Conservation (phyloP, 139 green algal genomes). For the Chlamydomonas sp. region DNA sequence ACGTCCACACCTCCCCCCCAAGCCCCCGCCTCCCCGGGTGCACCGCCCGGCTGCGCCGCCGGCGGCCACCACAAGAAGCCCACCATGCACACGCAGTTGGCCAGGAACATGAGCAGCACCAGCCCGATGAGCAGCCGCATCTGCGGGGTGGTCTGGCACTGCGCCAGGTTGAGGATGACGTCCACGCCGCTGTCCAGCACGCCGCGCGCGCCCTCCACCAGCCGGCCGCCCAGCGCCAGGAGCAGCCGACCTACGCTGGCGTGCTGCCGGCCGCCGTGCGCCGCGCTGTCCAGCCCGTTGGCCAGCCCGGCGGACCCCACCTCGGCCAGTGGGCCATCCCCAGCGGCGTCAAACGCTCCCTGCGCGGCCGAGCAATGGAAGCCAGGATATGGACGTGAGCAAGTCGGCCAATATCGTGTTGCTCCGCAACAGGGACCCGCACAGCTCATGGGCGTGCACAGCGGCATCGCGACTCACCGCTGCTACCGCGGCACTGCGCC, state of each 20-base stretch:
- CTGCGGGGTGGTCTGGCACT: constrained; percentile 3
- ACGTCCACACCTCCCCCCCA: neutral
- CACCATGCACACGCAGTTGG: constrained; percentile 3
- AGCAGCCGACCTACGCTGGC: constrained; percentile 28
- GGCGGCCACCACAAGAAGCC: neutral
- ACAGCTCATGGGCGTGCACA: too few relatives aligned
- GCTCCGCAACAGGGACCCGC: too few relatives aligned
- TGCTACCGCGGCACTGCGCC: too few relatives aligned
- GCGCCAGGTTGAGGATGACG: constrained; percentile 26
- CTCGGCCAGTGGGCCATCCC: neutral
- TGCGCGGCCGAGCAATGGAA: too few relatives aligned
- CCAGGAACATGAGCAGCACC: constrained; percentile 24
- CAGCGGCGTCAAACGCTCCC: neutral
- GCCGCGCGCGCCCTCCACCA: constrained; percentile 22
- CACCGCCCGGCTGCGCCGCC: neutral
- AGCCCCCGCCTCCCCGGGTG: neutral
- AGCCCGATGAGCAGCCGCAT: neutral
- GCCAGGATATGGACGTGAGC: too few relatives aligned
- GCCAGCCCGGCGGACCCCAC: neutral
- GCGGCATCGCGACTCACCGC: too few relatives aligned
- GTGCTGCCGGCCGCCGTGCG: neutral
- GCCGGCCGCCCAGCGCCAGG: constrained; percentile 25
- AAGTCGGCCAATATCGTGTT: too few relatives aligned
- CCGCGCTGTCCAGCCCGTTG: neutral
- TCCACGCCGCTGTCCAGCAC: constrained; percentile 21